phyloP scores from a whole-genome alignment of 495 filamentous ascomycete genomes.

The Bryoglossum gracile region DNA sequence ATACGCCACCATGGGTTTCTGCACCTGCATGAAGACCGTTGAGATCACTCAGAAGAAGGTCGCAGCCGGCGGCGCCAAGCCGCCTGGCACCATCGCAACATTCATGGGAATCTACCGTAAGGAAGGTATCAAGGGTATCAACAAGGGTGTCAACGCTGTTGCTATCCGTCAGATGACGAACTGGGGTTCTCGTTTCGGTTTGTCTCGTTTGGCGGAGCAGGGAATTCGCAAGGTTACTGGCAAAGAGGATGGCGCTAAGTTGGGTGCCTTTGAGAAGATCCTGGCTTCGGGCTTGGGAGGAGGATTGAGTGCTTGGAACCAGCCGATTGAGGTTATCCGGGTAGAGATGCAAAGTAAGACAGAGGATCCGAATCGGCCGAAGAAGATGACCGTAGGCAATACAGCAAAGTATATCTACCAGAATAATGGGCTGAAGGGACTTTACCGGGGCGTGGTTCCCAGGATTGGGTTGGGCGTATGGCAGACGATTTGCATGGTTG shows the following conservation, averaged over 20 bases:
- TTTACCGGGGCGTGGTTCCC: constrained; percentile 93
- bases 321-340: constrained; percentile 98
- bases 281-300: constrained; percentile 80
- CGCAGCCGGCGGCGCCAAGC: constrained; percentile 72
- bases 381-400: constrained; percentile 95
- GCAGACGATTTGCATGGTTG: constrained; percentile 99
- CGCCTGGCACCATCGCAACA: constrained; percentile 79
- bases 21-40: constrained; percentile 99
- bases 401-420: constrained; percentile 90
- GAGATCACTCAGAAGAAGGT: constrained; percentile 98
- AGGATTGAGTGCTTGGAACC: constrained; percentile 95
- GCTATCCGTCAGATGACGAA: constrained; percentile 99
- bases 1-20: constrained; percentile 99
- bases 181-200: constrained; percentile 94
- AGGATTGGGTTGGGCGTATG: constrained; percentile 92
- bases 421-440: constrained; percentile 78
- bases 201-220: constrained; percentile 82
- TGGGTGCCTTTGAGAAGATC: constrained; percentile 81
- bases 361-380: constrained; percentile 91
- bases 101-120: constrained; percentile 96
- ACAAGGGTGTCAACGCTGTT: constrained; percentile 95
- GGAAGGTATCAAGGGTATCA: constrained; percentile 94
- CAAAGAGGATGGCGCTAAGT: constrained; percentile 72
- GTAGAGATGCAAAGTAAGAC: constrained; percentile 99
- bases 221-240: constrained; percentile 73